A percentile compares a stretch with the other conserved stretches of the same genome.
Conservation (phyloP, 2,329 filamentous ascomycete genomes). For the Endothia cerciana region DNA sequence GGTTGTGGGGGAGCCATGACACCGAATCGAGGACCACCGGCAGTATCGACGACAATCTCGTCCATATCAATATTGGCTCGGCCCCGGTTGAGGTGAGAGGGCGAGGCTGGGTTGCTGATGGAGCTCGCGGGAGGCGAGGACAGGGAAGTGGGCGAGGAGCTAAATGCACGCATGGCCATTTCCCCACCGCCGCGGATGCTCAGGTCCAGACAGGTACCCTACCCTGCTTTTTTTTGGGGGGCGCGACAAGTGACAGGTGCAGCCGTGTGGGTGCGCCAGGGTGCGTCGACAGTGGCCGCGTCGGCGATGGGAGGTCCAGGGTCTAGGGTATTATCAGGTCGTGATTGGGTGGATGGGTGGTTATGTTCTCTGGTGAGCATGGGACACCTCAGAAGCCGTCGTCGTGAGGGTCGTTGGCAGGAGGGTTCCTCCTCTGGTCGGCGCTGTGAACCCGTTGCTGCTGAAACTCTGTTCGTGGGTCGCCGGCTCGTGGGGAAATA, state of each 20-base stretch:
- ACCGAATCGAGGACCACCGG: conserved; percentile 40
- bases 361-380: background rate
- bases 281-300: background rate
- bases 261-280: conserved; percentile 5
- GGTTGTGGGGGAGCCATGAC: conserved; percentile 36
- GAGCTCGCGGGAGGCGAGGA: conserved; percentile 57
- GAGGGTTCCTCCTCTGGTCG: no score
- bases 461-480: no score
- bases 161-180: conserved; percentile 46
- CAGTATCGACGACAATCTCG: conserved; percentile 53
- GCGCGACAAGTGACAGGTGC: conserved; percentile 1
- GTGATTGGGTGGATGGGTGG: background rate
- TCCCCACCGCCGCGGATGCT: conserved; percentile 33
- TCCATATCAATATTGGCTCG: conserved; percentile 49
- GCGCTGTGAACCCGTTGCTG: no score
- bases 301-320: background rate
- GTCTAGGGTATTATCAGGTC: background rate
- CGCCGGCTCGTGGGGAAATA: no score
- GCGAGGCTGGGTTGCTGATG: conserved; percentile 54
- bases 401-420: background rate
- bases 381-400: background rate
- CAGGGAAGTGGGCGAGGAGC: conserved; percentile 52
- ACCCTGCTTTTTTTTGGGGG: no score
- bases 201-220: conserved; percentile 7
- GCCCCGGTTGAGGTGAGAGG: conserved; percentile 42